Evolutionary conservation across 2,329 filamentous ascomycete genomes (phyloP).

Genomic region (Ceratocystis harringtonii): DNA sequence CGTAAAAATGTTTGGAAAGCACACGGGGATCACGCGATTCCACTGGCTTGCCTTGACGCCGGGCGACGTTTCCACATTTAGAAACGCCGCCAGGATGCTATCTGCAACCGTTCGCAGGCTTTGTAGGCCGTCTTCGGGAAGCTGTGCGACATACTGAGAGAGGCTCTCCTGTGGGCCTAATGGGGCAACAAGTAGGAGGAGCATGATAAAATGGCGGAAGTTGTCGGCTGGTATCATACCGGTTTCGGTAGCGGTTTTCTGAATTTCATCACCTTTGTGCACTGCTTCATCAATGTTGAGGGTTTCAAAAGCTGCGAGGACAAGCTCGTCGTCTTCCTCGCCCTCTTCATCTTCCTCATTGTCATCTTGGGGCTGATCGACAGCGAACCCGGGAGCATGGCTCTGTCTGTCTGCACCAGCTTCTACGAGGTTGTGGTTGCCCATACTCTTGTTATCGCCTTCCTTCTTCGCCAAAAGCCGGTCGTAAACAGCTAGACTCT

Average conservation of each 20-base stretch:
- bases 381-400: slow-evolving; percentile 29
- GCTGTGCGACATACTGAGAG: slow-evolving; percentile 42
- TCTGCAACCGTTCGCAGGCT: slow-evolving; percentile 47
- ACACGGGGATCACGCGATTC: slow-evolving; percentile 41
- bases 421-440: background rate
- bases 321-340: slow-evolving; percentile 40
- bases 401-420: slow-evolving; percentile 5
- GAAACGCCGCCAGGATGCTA: slow-evolving; percentile 49
- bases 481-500: slow-evolving; percentile 57
- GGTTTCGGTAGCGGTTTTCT: slow-evolving; percentile 29
- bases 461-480: slow-evolving; percentile 23
- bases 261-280: slow-evolving; percentile 34
- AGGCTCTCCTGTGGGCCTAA: slow-evolving; percentile 50
- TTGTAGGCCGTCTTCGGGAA: slow-evolving; percentile 36
- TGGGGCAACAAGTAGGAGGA: slow-evolving; percentile 52
- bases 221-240: slow-evolving; percentile 62
- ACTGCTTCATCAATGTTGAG: slow-evolving; percentile 50
- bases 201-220: slow-evolving; percentile 53
- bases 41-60: slow-evolving; percentile 49
- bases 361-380: slow-evolving; percentile 32
- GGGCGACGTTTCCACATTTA: slow-evolving; percentile 47
- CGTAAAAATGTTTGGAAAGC: slow-evolving; percentile 51
- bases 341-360: slow-evolving; percentile 26
- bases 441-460: slow-evolving; percentile 18
- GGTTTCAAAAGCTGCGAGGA: slow-evolving; percentile 52